Base-by-base conservation (phyloP, 2,329 filamentous ascomycete species). In the Trichophyton rubrum region DNA sequence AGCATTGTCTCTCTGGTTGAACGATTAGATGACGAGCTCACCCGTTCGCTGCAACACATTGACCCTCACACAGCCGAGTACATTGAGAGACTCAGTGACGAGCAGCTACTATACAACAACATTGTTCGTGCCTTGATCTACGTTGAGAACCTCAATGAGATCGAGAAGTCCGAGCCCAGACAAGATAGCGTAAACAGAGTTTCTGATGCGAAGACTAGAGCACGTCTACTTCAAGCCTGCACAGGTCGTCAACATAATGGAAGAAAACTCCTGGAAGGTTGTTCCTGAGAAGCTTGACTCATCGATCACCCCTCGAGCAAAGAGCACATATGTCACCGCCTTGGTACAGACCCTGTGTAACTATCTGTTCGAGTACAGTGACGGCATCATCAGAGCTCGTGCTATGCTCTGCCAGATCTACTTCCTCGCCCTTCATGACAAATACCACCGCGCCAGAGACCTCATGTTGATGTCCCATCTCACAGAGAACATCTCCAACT, bases 381-480 rank as follows among this genome's bases (percentile, higher is more conserved):
- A 96, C 72, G 91, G 92, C 67, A 97, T 99, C 69, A 91, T 96
- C 70, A 87, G 92, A 66, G 95, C 92, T 62, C 87, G 93, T 62
- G 92, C 93, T 53, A 97, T 99, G 91, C 82, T 99, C 64, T 96
- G 90, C 81, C 90, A 97, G 77, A 93, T 99, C 65, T 99, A 99
- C 80, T 96, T 96, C 85, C 82, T 96, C 68, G 93, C 93, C 58
- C 83, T 99, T 59, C 93, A 99, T 77, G 91, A 96, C 77, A 87
- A 96, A 69, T 99, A 97, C 82, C 97, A 96, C 83, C 90, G 88
- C 77, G 88, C 93, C 70, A 89, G 93, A 67, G 95, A 99, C 75
- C 92, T 99, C 88, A 95, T 97, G 87, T 85, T 99, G 75, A 99
- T 99, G 90, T 99, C 93, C 17, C 93, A 99, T 79, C 80, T 99